Percentiles rank a stretch among this genome's conserved stretches.
Conservation (phyloP, 2,329 filamentous ascomycete genomes). For the Sporothrix schenckii region DNA sequence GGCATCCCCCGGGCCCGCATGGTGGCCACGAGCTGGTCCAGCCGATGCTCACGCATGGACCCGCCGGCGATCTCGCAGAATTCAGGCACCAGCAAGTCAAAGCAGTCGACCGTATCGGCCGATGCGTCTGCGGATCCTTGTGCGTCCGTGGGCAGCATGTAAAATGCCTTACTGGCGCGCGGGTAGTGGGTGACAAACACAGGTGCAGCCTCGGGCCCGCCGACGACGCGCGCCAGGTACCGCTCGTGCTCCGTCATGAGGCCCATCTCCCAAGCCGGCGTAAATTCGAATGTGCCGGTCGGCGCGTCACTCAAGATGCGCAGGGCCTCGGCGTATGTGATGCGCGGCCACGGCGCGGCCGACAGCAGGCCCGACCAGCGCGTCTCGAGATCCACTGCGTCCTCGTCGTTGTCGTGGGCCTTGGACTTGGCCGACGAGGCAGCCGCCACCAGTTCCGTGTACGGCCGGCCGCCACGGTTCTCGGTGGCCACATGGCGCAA, state of each 20-base stretch:
- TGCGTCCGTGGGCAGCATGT: constrained; percentile 51
- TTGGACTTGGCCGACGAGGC: constrained; percentile 49
- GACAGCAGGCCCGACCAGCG: constrained; percentile 73
- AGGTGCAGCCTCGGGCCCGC: constrained; percentile 57
- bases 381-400: constrained; percentile 55
- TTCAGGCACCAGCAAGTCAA: constrained; percentile 84
- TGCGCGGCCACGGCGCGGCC: constrained; percentile 67
- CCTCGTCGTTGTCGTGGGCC: constrained; percentile 37
- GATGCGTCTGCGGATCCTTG: neutral
- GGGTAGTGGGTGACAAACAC: constrained; percentile 95
- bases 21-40: constrained; percentile 27
- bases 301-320: constrained; percentile 63
- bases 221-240: constrained; percentile 69
- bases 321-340: constrained; percentile 82
- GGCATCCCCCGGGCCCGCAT: constrained; percentile 32
- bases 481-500: constrained; percentile 57
- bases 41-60: constrained; percentile 79
- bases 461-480: constrained; percentile 49
- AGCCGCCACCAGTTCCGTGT: constrained; percentile 49
- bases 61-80: constrained; percentile 86
- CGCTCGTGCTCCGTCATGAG: constrained; percentile 92
- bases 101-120: constrained; percentile 75
- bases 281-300: constrained; percentile 61
- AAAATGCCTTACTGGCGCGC: constrained; percentile 87
- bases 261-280: constrained; percentile 69